Evolutionary conservation across 495 filamentous ascomycete species (phyloP), one percentile per base, ranked within the genome.

Genomic region (Massariosphaeria phaeospora): DNA sequence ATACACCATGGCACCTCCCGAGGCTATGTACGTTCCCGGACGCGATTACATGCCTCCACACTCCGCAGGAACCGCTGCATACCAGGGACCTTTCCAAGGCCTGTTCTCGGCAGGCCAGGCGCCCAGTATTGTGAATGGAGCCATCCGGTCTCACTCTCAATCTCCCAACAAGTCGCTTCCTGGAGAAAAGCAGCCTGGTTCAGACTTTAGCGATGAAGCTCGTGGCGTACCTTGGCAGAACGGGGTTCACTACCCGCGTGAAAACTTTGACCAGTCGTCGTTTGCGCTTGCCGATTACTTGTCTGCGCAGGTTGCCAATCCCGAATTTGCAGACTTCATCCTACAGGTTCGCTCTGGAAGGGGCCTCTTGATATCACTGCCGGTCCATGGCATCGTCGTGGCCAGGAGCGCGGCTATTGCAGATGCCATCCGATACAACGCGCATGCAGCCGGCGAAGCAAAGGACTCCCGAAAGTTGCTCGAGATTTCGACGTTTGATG

Each of bases 311-410:
- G 65, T 67, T 39, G 63, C 58, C 7, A 62, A 66, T 41, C 47
- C 59, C 2, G 52, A 63, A n/a, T 57, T 69, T 29, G 59, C 67
- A 3, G 69, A 72, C 42, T 67, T 57, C 45, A 48, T 66, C 21
- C 48, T 72, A 17, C 24, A 55, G 60, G 15, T 65, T 58, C 40
- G 30, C 38, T 34, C 64, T n/a, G 34, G 45, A 3, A 29, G 24
- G n/a, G 27, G 17, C 20, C 9, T 38, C 30, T 30, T 53, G 31
- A 41, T 59, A 13, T 47, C 53, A 20, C 56, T 63, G 53, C 64
- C 61, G 36, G 65, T 61, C 12, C 67, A 70, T 48, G 61, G 56
- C 21, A 52, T 70, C 23, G 47, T 72, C 6, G 50, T 70, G 13
- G 52, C 60, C 21, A 36, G 66, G 17, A 72, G 67, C 43, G 60